These are phyloP conservation scores for Arthroderma uncinatum DNA, from an alignment of 2,329 filamentous ascomycete genomes.

Conservation along the genomic window DNA sequence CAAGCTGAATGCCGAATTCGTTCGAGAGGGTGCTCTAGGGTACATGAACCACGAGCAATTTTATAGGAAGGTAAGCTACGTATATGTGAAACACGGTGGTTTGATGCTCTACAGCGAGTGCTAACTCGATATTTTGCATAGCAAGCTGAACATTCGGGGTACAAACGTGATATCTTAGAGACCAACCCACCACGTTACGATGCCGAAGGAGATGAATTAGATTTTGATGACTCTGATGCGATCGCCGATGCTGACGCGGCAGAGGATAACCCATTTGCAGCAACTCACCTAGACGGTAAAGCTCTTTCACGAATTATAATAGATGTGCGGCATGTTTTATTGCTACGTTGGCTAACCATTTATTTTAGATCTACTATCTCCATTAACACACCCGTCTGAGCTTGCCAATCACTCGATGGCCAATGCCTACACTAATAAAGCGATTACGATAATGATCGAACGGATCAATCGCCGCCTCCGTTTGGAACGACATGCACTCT, in stretches of 20 bases:
- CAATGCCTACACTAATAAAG: constrained; percentile 47
- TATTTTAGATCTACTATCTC: constrained; percentile 45
- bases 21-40: constrained; percentile 46
- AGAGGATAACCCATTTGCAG: constrained; percentile 51
- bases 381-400: constrained; percentile 52
- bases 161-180: constrained; percentile 48
- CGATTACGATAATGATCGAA: constrained; percentile 46
- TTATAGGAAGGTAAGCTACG: constrained; percentile 43
- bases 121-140: constrained; percentile 20
- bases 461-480: constrained; percentile 48
- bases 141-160: constrained; percentile 53
- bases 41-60: constrained; percentile 40
- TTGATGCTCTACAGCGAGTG: not conserved
- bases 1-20: constrained; percentile 45
- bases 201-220: constrained; percentile 52
- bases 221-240: constrained; percentile 47
- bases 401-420: constrained; percentile 49
- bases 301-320: not conserved
- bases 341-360: not conserved
- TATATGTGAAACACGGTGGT: not conserved
- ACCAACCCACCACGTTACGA: constrained; percentile 51
- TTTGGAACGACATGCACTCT: constrained; percentile 45
- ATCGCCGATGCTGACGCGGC: constrained; percentile 47
- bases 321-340: not conserved
- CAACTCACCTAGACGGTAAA: constrained; percentile 46